phyloP scores from a whole-genome alignment of 495 filamentous ascomycete genomes.

The Aspergillus panamensis region DNA sequence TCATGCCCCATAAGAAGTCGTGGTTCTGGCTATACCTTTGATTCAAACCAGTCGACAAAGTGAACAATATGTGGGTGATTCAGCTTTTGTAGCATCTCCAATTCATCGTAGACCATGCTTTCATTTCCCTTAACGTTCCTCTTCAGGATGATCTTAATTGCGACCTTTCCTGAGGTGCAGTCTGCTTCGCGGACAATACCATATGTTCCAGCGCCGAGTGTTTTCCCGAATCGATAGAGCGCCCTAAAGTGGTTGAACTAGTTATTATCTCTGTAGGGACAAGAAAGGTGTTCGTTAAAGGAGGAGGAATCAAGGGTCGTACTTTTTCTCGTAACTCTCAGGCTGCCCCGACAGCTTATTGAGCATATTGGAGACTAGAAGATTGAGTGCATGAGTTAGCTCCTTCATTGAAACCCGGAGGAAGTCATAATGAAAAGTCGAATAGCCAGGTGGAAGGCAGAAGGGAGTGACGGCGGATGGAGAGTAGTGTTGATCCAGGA shows the following conservation, averaged over 20 bases:
- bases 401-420: conserved; percentile 1
- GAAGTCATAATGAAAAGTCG: not conserved
- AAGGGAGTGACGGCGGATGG: not conserved
- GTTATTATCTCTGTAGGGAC: conserved; percentile 9
- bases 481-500: too few species aligned
- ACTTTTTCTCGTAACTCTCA: conserved; percentile 99
- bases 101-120: conserved; percentile 96
- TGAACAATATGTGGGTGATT: conserved; percentile 95
- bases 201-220: conserved; percentile 95
- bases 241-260: conserved; percentile 48
- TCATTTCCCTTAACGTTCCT: conserved; percentile 99
- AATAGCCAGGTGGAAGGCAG: not conserved
- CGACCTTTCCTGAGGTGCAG: conserved; percentile 73
- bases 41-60: conserved; percentile 99
- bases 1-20: not conserved
- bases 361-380: conserved; percentile 80
- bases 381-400: conserved; percentile 30
- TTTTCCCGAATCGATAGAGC: conserved; percentile 87
- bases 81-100: conserved; percentile 84
- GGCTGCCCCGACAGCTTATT: conserved; percentile 98
- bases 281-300: not conserved
- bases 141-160: conserved; percentile 99
- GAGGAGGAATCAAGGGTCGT: conserved; percentile 20
- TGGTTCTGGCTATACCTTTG: conserved; percentile 49
- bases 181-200: conserved; percentile 97